Base-by-base conservation (phyloP, 2,329 filamentous ascomycete species). In the Xylariaceae sp. region DNA sequence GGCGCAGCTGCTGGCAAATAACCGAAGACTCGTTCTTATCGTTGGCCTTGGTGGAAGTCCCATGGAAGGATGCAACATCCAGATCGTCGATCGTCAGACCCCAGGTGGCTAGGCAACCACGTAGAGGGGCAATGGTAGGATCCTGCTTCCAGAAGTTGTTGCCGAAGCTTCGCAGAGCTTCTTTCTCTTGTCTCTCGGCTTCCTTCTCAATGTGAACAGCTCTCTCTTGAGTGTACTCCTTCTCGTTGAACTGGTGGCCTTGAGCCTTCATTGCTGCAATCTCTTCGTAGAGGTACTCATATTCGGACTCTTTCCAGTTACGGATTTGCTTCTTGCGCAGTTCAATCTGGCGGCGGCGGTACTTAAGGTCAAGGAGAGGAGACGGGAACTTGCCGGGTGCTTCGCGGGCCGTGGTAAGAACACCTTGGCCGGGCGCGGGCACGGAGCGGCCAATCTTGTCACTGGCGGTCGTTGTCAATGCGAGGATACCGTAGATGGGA, bases 121-220 rank as follows among this genome's bases (percentile, higher is more conserved):
- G 92, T 49, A 99, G 86, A 72, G 95, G 94, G 71, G 94, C 93
- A 72, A 99, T 99, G 71, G 86, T 88, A 49, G 91, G 80, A 73
- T 99, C 93, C 71, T 90, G 88, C 82, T 94, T 97, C 94, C 95
- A 99, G 85, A 99, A 99, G 78, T 89, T 92, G 82, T 99, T 99
- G 73, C 95, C 94, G 68, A 96, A 85, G 77, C 91, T 96, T 76
- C 87, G 88, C 63, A 96, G 85, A 15, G 93, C 90, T 66, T 97
- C 93, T 78, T 92, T 95, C 78, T 93, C 91, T 75, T 99, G 93
- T 66, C 94, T 86, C 66, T 83, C 81, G 55, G 93, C 92, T 77
- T 99, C 90, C 72, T 82, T 88, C 75, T 95, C 89, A 68, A 97
- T 93, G 75, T 97, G 93, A 57, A 82, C 76, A 48, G 89, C 87